These are phyloP conservation scores for Colletotrichum orchidophilum DNA, from an alignment of 2,329 filamentous ascomycete species.

Conservation along the genomic window DNA sequence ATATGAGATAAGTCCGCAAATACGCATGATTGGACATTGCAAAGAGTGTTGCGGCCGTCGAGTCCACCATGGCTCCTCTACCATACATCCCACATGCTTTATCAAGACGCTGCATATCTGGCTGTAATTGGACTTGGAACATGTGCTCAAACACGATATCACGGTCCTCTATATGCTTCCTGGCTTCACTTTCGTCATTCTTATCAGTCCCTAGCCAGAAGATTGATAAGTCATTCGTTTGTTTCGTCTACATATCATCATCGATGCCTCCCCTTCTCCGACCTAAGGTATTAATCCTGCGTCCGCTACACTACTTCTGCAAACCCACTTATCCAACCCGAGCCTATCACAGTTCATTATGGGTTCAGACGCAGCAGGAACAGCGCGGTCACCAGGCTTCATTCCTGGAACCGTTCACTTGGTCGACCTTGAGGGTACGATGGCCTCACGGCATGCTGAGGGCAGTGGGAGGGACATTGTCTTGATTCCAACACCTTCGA, in stretches of 20 bases:
- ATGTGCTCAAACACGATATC: neutral
- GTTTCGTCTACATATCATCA: neutral
- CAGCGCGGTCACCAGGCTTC: neutral
- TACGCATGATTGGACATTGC: neutral
- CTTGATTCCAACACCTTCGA: conserved; percentile 37
- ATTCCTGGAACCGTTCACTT: neutral
- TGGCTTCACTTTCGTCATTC: neutral
- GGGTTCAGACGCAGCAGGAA: neutral
- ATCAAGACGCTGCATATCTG: neutral
- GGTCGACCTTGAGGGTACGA: neutral
- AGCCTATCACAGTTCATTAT: neutral
- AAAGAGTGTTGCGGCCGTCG: neutral
- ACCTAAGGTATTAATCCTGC: neutral
- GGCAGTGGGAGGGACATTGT: conserved; percentile 34
- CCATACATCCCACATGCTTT: neutral
- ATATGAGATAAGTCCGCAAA: neutral
- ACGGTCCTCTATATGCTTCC: neutral
- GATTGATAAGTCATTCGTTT: neutral
- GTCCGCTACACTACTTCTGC: neutral
- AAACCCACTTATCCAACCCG: neutral
- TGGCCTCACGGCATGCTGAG: neutral
- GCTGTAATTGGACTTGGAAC: neutral
- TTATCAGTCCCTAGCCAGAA: neutral
- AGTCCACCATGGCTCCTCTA: neutral
- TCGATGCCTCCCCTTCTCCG: neutral